Percentiles rank a stretch among this genome's conserved stretches.
Evolutionary conservation across 2,329 filamentous ascomycete genomes (phyloP).

Genomic region (Delphinella strobiligena): DNA sequence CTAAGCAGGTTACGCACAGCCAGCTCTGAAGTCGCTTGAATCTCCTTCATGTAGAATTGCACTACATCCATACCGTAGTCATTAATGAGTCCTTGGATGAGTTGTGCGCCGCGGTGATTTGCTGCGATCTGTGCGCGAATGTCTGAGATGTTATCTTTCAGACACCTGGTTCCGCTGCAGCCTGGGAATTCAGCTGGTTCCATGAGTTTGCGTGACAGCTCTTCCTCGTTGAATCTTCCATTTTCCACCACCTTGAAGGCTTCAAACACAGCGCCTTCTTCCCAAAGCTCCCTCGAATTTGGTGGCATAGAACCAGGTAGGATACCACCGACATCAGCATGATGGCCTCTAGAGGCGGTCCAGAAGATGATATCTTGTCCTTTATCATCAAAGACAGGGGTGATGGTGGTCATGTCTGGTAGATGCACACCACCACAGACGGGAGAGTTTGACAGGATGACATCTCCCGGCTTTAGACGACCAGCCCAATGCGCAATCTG

Average conservation of each 20-base stretch:
- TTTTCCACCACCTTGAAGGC: conserved; percentile 22
- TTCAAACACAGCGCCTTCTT: conserved; percentile 32
- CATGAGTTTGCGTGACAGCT: conserved; percentile 39
- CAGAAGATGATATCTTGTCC: conserved; percentile 25
- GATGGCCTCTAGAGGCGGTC: conserved; percentile 28
- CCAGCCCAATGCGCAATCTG: conserved; percentile 10
- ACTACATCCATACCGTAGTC: conserved; percentile 24
- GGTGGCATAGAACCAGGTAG: conserved; percentile 31
- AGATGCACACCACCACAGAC: conserved; percentile 29
- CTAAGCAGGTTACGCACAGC: conserved; percentile 22
- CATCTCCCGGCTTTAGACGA: conserved; percentile 14
- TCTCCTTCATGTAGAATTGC: conserved; percentile 30
- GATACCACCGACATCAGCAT: conserved; percentile 29
- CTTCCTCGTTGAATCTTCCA: conserved; percentile 24
- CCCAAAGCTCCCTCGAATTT: conserved; percentile 29
- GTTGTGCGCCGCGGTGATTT: conserved; percentile 21
- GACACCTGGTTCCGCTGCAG: conserved; percentile 19
- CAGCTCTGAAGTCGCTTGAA: conserved; percentile 23
- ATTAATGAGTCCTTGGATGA: conserved; percentile 24
- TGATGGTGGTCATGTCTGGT: conserved; percentile 31
- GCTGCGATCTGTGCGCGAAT: conserved; percentile 23
- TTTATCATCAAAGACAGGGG: conserved; percentile 32
- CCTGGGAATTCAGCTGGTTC: conserved; percentile 49
- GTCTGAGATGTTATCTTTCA: conserved; percentile 23
- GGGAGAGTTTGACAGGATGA: conserved; percentile 17